Conservation (phyloP, 495 filamentous ascomycete species). For the Bacidia rubella region DNA sequence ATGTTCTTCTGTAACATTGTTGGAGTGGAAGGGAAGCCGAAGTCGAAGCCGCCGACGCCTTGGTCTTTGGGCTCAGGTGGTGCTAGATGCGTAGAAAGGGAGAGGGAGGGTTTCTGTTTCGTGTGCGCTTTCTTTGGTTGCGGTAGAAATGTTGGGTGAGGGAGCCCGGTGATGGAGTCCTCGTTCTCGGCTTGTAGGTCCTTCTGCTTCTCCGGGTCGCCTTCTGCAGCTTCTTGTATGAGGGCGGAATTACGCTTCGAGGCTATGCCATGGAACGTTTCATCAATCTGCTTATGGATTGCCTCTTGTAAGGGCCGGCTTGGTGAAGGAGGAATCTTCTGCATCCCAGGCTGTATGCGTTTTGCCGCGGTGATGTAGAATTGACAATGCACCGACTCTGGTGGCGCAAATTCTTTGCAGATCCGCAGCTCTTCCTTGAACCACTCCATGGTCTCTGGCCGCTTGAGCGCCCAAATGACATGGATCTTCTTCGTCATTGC, state of each 20-base stretch:
- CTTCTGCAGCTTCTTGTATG: constrained; percentile 66
- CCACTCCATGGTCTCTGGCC: constrained; percentile 90
- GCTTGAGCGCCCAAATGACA: constrained; percentile 83
- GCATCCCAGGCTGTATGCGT: constrained; percentile 27
- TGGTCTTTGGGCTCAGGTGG: constrained; percentile 21
- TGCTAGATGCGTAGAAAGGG: constrained; percentile 11
- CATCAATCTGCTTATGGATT: constrained; percentile 73
- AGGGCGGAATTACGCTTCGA: constrained; percentile 69
- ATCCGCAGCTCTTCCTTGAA: constrained; percentile 91
- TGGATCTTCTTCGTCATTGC: constrained; percentile 82
- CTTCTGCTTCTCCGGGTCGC: constrained; percentile 63
- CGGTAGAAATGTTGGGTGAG: constrained; percentile 35
- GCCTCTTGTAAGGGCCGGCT: constrained; percentile 46
- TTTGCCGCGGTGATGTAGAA: constrained; percentile 79
- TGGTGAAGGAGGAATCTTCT: constrained; percentile 16
- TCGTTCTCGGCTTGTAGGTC: constrained; percentile 76
- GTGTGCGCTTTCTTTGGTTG: constrained; percentile 19
- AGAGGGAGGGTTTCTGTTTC: constrained; percentile 12
- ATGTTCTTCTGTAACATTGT: constrained; percentile 69
- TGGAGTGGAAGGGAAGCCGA: constrained; percentile 61
- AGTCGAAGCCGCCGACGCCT: constrained; percentile 44
- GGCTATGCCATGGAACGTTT: constrained; percentile 65
- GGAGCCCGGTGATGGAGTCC: constrained; percentile 72
- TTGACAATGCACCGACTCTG: constrained; percentile 76
- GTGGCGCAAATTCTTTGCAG: constrained; percentile 70